Evolutionary conservation across 2,329 filamentous ascomycete species (phyloP), one percentile per base, ranked within the genome.

Genomic region (Fusarium sp.): DNA sequence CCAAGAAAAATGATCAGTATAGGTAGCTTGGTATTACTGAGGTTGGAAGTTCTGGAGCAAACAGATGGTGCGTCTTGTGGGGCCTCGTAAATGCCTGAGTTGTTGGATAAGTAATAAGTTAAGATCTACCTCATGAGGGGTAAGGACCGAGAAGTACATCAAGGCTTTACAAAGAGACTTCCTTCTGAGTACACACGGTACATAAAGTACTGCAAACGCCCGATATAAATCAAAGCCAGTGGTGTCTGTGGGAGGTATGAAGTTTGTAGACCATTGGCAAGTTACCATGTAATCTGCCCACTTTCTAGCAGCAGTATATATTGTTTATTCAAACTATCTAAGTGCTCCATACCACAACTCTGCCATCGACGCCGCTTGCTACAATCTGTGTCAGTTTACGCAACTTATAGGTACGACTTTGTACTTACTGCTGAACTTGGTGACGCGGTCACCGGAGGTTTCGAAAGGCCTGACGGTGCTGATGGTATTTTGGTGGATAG

Each of bases 401-500:
- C 37, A 53, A 35, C 47, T 10, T 30, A 37, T n/a, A 40, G 28
- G 11, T 47, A 13, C 9, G 23, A 13, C 15, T 56, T 50, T 57
- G 46, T 40, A 89, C 93, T 91, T 89, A 94, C 93, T 96, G 84
- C 93, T 97, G 78, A 98, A 96, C 83, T 95, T 94, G 68, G 85
- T 89, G 15, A 97, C 90, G 47, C 83, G 84, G 52, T 88, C 89
- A 37, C 89, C 90, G 46, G 86, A 86, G 63, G 88, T 88, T 78
- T 95, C 90, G 81, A 92, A 98, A 25, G 90, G 87, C 47, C 96
- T 90, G 57, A 99, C 86, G 5, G 91, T 97, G 79, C 90, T 94
- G 80, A 99, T 94, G 32, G 95, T 97, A 85, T 99, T 99, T 82
- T 99, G 96, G 84, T 99, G 96, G 52, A 96, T 91, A 16, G 96